A percentile compares a stretch with the other conserved stretches of the same genome.
These are phyloP conservation scores for Chenopodium quinoa DNA, from an alignment of 148 eudicot species.

Conservation along the genomic window DNA sequence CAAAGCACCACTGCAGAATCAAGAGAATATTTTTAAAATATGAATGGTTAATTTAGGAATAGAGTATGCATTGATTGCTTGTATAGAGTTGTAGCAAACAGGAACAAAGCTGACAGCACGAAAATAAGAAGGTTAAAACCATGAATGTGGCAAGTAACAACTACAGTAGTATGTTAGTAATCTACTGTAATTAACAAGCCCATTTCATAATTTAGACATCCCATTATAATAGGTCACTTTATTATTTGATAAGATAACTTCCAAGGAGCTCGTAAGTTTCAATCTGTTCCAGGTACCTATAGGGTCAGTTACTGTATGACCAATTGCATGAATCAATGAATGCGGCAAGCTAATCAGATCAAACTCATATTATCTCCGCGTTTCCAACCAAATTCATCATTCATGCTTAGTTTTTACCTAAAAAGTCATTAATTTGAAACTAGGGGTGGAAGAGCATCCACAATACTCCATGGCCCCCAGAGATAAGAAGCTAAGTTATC, in stretches of 20 bases:
- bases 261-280: not conserved
- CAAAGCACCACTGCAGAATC: constrained; percentile 65
- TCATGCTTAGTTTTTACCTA: not conserved
- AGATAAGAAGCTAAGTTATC: not conserved
- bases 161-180: no score
- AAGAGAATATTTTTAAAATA: not conserved
- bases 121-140: not conserved
- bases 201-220: not conserved
- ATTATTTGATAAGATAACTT: not conserved
- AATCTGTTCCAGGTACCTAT: not conserved
- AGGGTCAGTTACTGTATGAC: not conserved
- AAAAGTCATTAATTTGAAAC: not conserved
- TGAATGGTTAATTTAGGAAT: not conserved
- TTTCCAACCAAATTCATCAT: not conserved
- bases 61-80: not conserved
- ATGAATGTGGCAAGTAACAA: not conserved
- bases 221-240: not conserved
- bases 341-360: not conserved
- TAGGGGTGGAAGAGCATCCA: not conserved
- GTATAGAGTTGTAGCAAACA: not conserved
- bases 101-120: not conserved
- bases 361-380: not conserved
- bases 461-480: not conserved
- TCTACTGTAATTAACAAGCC: not conserved
- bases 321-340: not conserved